Evolutionary conservation across 2,329 filamentous ascomycete species (phyloP), one percentile per base, ranked within the genome.

Genomic region (Pyrenochaeta sp.): DNA sequence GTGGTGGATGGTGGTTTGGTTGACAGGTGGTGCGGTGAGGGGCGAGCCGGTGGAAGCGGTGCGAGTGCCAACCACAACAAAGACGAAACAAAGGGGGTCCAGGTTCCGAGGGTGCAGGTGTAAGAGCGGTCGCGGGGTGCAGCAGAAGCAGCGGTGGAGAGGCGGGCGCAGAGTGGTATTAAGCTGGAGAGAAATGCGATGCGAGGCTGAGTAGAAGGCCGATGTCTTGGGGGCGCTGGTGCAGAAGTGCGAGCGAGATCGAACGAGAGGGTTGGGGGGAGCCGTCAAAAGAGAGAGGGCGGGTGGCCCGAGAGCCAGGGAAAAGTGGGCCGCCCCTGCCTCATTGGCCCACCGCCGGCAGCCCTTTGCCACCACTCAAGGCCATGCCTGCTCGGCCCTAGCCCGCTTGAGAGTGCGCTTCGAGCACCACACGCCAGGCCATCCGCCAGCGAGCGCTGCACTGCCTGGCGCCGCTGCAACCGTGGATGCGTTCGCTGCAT

Each of bases 141-240:
- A 50, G 49, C 48, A 53, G 31, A 35, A 28, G 48, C 35, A 28
- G 44, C 49, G 46, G 44, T 32, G 31, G 42, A 26, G 30, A 38
- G 34, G 50, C 42, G 41, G 23, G 44, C 31, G 51, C 35, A 47
- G 37, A 28, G 38, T n/a, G 42, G 26, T 56, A 60, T 63, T 58
- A 58, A 55, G 49, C n/a, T n/a, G n/a, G 58, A 60, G 38, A 41
- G 41, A 37, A 34, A 29, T 51, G 54, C 45, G 51, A 54, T 53
- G 54, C 47, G 52, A 60, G 56, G 58, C 58, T 53, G 60, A 52
- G 40, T 40, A 49, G 46, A 53, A n/a, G n/a, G n/a, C n/a, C n/a
- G 51, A 54, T 52, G 48, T 46, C 35, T 41, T 37, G 46, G 41
- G 36, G 30, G 56, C 43, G 41, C 39, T 39, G 36, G 45, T 53